A percentile compares a stretch with the other conserved stretches of the same genome.
These are phyloP conservation scores for Dothideomycetes sp. DNA, from an alignment of 2,329 filamentous ascomycete genomes.

Conservation along the genomic window DNA sequence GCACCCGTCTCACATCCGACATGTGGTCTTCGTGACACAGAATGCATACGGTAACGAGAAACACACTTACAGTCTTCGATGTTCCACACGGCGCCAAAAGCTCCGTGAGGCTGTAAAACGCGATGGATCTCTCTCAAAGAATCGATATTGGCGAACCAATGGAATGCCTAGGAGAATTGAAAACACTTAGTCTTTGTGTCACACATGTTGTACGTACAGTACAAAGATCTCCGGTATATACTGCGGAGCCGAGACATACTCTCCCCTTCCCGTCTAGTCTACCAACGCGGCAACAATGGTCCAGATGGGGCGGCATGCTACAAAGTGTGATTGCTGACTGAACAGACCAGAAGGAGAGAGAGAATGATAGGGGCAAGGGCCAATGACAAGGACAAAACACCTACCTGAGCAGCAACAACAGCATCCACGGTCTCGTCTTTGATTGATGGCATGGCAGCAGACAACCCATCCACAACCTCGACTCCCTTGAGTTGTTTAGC, in stretches of 20 bases:
- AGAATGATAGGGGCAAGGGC: not conserved
- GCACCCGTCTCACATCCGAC: no score
- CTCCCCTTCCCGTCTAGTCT: no score
- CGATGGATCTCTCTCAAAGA: slow-evolving; percentile 57
- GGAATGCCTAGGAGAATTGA: slow-evolving; percentile 24
- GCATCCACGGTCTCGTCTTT: slow-evolving; percentile 51
- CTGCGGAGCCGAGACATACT: no score
- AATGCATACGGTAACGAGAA: no score
- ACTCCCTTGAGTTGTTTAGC: slow-evolving; percentile 48
- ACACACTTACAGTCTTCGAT: slow-evolving; percentile 52
- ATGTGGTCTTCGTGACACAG: no score
- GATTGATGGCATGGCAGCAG: slow-evolving; percentile 42
- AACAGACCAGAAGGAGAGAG: no score
- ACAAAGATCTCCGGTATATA: no score
- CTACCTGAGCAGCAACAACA: slow-evolving; percentile 57
- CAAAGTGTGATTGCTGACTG: no score
- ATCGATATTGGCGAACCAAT: slow-evolving; percentile 55
- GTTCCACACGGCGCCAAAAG: slow-evolving; percentile 63
- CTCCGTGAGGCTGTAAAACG: slow-evolving; percentile 48
- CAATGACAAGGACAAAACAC: slow-evolving; percentile 13
- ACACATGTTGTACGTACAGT: no score
- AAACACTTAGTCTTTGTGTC: slow-evolving; percentile 8
- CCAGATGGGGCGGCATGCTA: no score
- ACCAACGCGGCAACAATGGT: no score
- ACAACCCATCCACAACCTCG: slow-evolving; percentile 45